Conservation (phyloP, 2,329 filamentous ascomycete genomes). For the Cladophialophora bantiana region DNA sequence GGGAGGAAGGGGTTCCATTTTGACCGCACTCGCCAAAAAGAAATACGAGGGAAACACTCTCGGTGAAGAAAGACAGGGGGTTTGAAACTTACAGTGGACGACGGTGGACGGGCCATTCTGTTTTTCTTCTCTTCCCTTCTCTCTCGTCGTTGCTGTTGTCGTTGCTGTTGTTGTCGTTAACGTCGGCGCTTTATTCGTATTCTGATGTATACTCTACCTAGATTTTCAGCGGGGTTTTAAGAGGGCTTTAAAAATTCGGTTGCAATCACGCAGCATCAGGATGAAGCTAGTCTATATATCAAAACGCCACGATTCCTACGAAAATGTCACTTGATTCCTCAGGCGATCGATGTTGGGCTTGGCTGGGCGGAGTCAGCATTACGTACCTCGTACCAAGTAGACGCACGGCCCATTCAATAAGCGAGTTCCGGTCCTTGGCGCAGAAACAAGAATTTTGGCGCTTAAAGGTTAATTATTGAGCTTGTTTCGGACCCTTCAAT, state of each 20-base stretch:
- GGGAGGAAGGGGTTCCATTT: neutral
- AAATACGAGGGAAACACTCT: neutral
- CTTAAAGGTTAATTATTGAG: slow-evolving; percentile 8
- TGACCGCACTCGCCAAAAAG: neutral
- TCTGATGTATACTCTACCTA: no score
- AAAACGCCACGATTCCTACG: neutral
- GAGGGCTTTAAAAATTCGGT: no score
- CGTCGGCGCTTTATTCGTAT: no score
- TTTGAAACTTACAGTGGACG: slow-evolving; percentile 22
- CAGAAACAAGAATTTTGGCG: slow-evolving; percentile 14
- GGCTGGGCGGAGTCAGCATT: no score
- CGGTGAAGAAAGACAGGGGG: neutral
- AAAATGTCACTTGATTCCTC: neutral
- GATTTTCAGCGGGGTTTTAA: no score
- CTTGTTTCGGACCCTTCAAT: neutral
- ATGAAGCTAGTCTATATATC: neutral
- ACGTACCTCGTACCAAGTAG: neutral
- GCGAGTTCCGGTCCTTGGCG: neutral
- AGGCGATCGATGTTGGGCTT: neutral
- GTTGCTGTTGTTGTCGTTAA: no score
- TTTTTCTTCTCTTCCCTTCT: neutral
- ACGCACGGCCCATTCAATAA: neutral
- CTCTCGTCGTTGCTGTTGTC: neutral
- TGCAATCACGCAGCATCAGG: neutral
- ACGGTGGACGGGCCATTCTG: slow-evolving; percentile 23